Base-by-base conservation (phyloP, 2,329 filamentous ascomycete species). In the Westerdykella sp. region DNA sequence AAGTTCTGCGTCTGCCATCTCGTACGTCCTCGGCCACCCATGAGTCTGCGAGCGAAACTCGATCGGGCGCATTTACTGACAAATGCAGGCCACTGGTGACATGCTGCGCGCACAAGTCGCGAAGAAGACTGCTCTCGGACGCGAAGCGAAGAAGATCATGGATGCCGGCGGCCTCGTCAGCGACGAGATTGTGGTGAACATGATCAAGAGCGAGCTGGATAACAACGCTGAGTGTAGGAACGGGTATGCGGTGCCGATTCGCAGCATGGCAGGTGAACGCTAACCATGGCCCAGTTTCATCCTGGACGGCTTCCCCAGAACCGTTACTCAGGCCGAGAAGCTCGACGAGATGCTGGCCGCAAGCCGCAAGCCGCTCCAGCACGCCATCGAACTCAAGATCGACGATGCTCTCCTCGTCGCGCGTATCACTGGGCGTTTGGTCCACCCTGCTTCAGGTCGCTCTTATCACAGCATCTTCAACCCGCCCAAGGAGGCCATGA, bases 131-230 rank as follows among this genome's bases (percentile, higher is more conserved):
- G 73, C 86, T 47, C 82, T 98, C 54, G 93, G 93, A 59, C 81
- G 86, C 66, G 89, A 96, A 76, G 93, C 93, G 55, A 98, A 98
- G 84, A 97, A 97, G 83, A 98, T 98, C 71, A 98, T 98, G 93
- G 93, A 98, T 67, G 85, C 91, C 69, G 93, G 93, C 60, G 91
- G 91, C 57, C 82, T 98, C 46, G 93, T 98, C 69, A 95, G 89
- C 70, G 93, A 98, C 71, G 91, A 97, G 68, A 98, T 98, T 67
- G 91, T 98, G 80, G 87, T 98, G 70, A 89, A 91, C 72, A 98
- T 98, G 93, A 98, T 98, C 77, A 91, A 93, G 81, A 86, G 84
- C 69, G 91, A 98, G 78, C 80, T 98, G 40, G 86, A 94, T 63
- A 85, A 79, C 73, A 98, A 98, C 77, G 73, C 80, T 63, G 91